These are phyloP conservation scores for Bryoglossum gracile DNA, from an alignment of 495 filamentous ascomycete genomes.

Conservation along the genomic window DNA sequence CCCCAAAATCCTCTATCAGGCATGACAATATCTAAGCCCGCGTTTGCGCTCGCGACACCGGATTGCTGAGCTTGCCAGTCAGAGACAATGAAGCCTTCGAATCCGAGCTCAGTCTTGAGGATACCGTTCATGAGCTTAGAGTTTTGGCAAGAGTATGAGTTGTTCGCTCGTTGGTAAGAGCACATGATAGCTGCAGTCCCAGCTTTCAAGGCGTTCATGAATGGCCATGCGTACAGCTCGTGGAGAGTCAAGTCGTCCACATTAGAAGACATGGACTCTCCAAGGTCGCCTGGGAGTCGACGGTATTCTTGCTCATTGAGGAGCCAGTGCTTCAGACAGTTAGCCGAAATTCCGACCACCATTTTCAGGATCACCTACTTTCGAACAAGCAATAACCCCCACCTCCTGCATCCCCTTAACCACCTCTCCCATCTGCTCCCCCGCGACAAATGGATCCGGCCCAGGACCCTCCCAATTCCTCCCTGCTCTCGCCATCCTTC, in stretches of 20 bases:
- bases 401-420: slow-evolving; percentile 41
- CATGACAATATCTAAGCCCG: slow-evolving; percentile 78
- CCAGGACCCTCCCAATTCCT: slow-evolving; percentile 49
- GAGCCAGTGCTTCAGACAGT: slow-evolving; percentile 44
- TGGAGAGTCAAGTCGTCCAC: slow-evolving; percentile 63
- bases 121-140: slow-evolving; percentile 52
- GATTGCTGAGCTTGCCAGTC: slow-evolving; percentile 60
- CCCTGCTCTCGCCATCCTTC: slow-evolving; percentile 42
- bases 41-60: slow-evolving; percentile 62
- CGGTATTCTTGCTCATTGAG: slow-evolving; percentile 45
- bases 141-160: slow-evolving; percentile 56
- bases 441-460: slow-evolving; percentile 25
- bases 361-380: neutral
- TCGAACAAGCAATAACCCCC: slow-evolving; percentile 47
- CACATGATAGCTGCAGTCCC: slow-evolving; percentile 59
- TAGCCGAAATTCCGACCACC: neutral
- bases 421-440: slow-evolving; percentile 36
- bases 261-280: slow-evolving; percentile 49
- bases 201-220: slow-evolving; percentile 55
- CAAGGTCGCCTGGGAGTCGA: slow-evolving; percentile 5
- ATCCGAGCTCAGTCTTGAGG: slow-evolving; percentile 59
- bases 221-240: slow-evolving; percentile 67
- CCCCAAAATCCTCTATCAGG: slow-evolving; percentile 42
- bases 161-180: slow-evolving; percentile 60
- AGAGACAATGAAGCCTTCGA: slow-evolving; percentile 57